These are phyloP conservation scores for Eucalyptus sp. DNA, from an alignment of 345 rosid species.

Conservation along the genomic window DNA sequence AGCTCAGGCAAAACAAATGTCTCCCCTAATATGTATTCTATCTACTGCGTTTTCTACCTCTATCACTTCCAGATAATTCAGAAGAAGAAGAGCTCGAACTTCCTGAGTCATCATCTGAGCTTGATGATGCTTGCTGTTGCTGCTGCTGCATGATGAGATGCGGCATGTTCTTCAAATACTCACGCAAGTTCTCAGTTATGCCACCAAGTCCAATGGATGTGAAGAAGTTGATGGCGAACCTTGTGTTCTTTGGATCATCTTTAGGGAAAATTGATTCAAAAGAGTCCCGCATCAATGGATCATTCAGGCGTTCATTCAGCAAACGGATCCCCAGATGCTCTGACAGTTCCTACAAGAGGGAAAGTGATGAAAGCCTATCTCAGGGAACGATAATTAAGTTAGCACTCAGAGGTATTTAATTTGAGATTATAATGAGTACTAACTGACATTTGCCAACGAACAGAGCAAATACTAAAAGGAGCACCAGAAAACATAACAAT, in stretches of 20 bases:
- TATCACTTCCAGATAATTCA: neutral
- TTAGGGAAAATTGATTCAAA: slow-evolving; percentile 54
- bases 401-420: neutral
- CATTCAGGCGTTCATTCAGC: slow-evolving; percentile 1
- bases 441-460: no score
- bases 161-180: slow-evolving; percentile 88
- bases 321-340: slow-evolving; percentile 80
- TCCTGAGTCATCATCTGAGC: slow-evolving; percentile 13
- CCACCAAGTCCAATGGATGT: slow-evolving; percentile 97
- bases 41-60: neutral
- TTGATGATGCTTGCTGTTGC: slow-evolving; percentile 21
- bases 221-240: slow-evolving; percentile 81
- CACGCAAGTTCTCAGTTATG: slow-evolving; percentile 79
- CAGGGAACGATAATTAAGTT: neutral
- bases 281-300: neutral
- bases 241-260: slow-evolving; percentile 85
- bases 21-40: neutral
- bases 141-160: slow-evolving; percentile 85
- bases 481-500: no score
- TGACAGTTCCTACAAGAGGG: slow-evolving; percentile 64
- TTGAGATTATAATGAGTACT: no score
- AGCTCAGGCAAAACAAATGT: neutral
- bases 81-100: slow-evolving; percentile 26
- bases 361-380: neutral
- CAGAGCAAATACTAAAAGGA: no score